phyloP scores from a whole-genome alignment of 306 rosid genomes.

The Morella rubra region DNA sequence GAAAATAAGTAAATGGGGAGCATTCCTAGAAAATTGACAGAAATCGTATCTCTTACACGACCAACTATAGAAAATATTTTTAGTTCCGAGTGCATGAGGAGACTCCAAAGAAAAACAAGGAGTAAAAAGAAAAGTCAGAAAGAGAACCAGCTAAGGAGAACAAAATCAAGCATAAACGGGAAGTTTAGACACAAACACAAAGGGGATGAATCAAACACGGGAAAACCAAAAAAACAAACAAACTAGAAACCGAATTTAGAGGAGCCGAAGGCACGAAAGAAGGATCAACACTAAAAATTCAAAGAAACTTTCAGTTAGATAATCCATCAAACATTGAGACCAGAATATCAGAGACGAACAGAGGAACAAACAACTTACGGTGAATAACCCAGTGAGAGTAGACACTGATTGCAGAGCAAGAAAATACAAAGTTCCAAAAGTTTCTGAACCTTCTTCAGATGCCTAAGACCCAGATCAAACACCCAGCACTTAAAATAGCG shows the following conservation, averaged over 20 bases:
- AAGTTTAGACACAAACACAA: neutral
- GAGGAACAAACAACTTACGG: conserved; percentile 35
- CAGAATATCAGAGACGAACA: neutral
- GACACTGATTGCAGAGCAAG: neutral
- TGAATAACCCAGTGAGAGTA: conserved; percentile 10
- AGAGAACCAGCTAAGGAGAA: neutral
- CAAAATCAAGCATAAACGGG: neutral
- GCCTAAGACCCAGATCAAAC: conserved; percentile 21
- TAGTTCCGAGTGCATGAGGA: neutral
- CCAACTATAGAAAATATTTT: too few species aligned
- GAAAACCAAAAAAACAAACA: neutral
- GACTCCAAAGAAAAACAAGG: neutral
- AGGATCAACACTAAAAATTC: neutral
- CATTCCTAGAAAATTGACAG: neutral
- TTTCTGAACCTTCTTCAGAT: conserved; percentile 11
- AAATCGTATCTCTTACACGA: neutral
- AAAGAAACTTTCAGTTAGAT: neutral
- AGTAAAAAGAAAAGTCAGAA: neutral
- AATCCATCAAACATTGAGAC: neutral
- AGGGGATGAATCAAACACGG: neutral
- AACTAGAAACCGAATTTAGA: neutral
- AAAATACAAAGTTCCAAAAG: neutral
- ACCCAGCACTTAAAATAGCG: conserved; percentile 13
- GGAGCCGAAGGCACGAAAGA: neutral
- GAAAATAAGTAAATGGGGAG: neutral